Evolutionary conservation across 768 basidiomycete species (phyloP).

Genomic region (Rhodocollybia butyracea): DNA sequence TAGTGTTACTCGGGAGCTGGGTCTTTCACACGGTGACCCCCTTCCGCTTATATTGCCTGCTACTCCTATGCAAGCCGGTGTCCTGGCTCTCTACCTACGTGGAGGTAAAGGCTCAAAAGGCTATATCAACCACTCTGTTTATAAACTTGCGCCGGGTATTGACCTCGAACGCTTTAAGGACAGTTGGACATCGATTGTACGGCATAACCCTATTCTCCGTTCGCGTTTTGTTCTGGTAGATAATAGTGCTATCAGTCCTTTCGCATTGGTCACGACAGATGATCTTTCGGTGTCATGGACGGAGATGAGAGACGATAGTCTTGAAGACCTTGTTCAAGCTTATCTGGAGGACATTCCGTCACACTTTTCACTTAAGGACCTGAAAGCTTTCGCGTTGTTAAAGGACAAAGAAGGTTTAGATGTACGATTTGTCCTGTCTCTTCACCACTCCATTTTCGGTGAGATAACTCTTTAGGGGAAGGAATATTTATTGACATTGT

Average conservation of each 20-base stretch:
- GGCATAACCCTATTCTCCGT: slow-evolving; percentile 2
- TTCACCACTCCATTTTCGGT: slow-evolving; percentile 8
- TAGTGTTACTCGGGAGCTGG: background rate
- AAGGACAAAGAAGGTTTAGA: background rate
- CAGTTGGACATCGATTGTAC: background rate
- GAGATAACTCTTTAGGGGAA: too few relatives aligned
- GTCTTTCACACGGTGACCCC: background rate
- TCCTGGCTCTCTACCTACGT: slow-evolving; percentile 4
- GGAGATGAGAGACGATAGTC: background rate
- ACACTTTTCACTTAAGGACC: background rate
- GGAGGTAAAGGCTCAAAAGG: background rate
- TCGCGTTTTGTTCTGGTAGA: slow-evolving; percentile 6
- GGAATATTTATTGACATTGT: background rate
- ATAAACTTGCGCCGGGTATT: slow-evolving; percentile 1
- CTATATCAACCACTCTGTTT: slow-evolving; percentile 7
- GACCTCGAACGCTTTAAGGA: slow-evolving; percentile 2
- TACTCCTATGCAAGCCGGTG: slow-evolving; percentile 7
- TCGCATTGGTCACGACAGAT: background rate
- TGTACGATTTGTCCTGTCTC: slow-evolving; percentile 5
- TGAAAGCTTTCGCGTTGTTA: slow-evolving; percentile 1
- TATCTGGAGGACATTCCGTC: background rate
- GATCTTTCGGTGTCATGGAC: background rate
- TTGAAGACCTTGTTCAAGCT: background rate
- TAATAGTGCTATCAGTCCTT: slow-evolving; percentile 6
- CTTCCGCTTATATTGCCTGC: slow-evolving; percentile 4